Evolutionary conservation across 352 stramenopile genomes (phyloP).

Genomic region (Albugo candida): DNA sequence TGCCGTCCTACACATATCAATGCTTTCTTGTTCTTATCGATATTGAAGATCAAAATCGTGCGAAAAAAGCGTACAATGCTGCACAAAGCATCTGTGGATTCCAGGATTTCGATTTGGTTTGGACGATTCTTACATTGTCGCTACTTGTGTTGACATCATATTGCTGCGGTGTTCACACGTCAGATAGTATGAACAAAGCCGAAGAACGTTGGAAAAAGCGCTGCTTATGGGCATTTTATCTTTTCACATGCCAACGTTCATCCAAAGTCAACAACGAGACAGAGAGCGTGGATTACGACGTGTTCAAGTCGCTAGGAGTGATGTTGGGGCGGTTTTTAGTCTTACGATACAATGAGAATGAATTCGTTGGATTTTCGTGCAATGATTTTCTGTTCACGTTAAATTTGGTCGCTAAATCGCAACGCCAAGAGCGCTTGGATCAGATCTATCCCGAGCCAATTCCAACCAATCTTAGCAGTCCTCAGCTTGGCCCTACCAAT

Average conservation of each 20-base stretch:
- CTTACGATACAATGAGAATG: constrained; percentile 37
- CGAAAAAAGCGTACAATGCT: constrained; percentile 14
- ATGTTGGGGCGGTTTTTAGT: constrained; percentile 60
- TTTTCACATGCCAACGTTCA: constrained; percentile 26
- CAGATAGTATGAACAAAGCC: constrained; percentile 23
- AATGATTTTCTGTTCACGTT: constrained; percentile 55
- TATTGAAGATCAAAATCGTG: too few relatives aligned
- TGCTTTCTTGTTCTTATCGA: too few relatives aligned
- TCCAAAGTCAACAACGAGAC: constrained; percentile 11
- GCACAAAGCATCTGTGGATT: constrained; percentile 36
- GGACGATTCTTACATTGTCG: not conserved
- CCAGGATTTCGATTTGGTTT: constrained; percentile 49
- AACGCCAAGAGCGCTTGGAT: constrained; percentile 25
- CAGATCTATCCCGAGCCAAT: constrained; percentile 10
- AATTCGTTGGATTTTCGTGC: constrained; percentile 45
- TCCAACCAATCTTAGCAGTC: too few relatives aligned
- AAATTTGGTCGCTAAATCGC: constrained; percentile 32
- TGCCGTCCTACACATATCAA: constrained; percentile 20
- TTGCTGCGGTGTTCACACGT: constrained; percentile 45
- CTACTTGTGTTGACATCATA: constrained; percentile 32
- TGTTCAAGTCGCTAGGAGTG: constrained; percentile 41
- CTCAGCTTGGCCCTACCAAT: too few relatives aligned
- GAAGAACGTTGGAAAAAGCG: constrained; percentile 45
- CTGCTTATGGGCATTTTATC: constrained; percentile 34
- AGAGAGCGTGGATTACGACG: constrained; percentile 26